Evolutionary conservation across 148 eudicot genomes (phyloP).

Genomic region (Cornus controversa): DNA sequence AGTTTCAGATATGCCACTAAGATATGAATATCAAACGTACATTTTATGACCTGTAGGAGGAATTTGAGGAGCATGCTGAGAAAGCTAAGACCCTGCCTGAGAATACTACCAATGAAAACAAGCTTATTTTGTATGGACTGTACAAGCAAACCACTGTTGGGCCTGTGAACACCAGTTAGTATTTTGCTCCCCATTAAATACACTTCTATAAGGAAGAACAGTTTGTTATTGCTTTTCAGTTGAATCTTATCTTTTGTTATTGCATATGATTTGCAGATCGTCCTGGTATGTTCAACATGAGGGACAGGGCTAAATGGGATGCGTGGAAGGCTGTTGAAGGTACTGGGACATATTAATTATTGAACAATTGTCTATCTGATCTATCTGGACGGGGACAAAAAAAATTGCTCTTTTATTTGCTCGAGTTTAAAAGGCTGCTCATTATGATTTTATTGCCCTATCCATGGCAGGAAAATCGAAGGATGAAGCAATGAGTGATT

Average conservation of each 20-base stretch:
- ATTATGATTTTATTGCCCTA: not conserved
- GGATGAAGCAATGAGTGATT: constrained; percentile 79
- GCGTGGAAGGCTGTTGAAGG: constrained; percentile 97
- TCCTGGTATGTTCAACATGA: constrained; percentile 79
- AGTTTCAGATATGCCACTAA: not conserved
- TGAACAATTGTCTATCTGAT: not conserved
- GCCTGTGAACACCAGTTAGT: constrained; percentile 72
- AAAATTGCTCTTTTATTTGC: not conserved
- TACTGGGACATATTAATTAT: constrained; percentile 18
- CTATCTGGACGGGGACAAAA: not conserved
- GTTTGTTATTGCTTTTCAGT: not conserved
- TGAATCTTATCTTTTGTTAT: not conserved
- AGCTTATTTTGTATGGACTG: constrained; percentile 81
- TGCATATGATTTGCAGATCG: constrained; percentile 50
- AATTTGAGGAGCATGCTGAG: constrained; percentile 79
- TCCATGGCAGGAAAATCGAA: constrained; percentile 62
- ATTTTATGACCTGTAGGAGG: constrained; percentile 51
- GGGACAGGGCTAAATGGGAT: constrained; percentile 91
- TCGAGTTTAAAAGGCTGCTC: not conserved
- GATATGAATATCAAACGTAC: not conserved
- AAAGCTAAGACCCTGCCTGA: constrained; percentile 72
- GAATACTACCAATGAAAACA: constrained; percentile 57
- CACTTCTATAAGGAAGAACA: not conserved
- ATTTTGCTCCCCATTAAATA: constrained; percentile 2
- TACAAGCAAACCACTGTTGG: constrained; percentile 93